phyloP scores from a whole-genome alignment of 371 early-diverging fungal genomes.

The Syncephalastrum sp. region DNA sequence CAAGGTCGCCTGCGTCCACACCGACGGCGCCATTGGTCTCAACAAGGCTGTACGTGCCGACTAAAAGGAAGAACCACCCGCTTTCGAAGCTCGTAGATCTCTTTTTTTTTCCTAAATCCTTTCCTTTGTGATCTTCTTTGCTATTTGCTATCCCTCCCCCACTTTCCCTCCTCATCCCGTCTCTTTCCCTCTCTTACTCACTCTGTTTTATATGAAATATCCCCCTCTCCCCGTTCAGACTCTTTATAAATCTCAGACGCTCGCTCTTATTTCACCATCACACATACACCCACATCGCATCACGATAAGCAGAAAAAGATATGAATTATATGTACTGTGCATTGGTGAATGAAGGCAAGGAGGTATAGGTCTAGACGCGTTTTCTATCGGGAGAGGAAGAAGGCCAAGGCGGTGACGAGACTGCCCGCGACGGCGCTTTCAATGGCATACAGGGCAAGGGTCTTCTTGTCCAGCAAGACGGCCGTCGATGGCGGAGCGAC shows the following conservation, averaged over 20 bases:
- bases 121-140: slow-evolving; percentile 1
- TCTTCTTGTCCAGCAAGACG: slow-evolving; percentile 8
- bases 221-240: no score
- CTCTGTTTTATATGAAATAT: no score
- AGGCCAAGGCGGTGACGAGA: slow-evolving; percentile 34
- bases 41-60: background rate
- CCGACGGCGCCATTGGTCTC: slow-evolving; percentile 15
- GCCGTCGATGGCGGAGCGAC: background rate
- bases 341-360: background rate
- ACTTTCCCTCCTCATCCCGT: background rate
- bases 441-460: slow-evolving; percentile 29
- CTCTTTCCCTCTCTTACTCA: no score
- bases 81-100: background rate
- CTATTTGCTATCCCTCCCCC: no score
- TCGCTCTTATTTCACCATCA: no score
- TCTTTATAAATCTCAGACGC: no score
- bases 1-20: slow-evolving; percentile 38
- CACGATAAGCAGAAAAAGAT: background rate
- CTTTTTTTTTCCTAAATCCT: background rate
- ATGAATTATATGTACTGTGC: slow-evolving; percentile 6
- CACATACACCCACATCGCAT: background rate
- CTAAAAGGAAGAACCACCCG: background rate
- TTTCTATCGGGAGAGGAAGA: slow-evolving; percentile 33
- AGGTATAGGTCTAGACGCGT: background rate
- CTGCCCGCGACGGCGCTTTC: slow-evolving; percentile 50